These are phyloP conservation scores for Rhodotorula glutinis DNA, from an alignment of 1,284 basidiomycete species.

Conservation along the genomic window DNA sequence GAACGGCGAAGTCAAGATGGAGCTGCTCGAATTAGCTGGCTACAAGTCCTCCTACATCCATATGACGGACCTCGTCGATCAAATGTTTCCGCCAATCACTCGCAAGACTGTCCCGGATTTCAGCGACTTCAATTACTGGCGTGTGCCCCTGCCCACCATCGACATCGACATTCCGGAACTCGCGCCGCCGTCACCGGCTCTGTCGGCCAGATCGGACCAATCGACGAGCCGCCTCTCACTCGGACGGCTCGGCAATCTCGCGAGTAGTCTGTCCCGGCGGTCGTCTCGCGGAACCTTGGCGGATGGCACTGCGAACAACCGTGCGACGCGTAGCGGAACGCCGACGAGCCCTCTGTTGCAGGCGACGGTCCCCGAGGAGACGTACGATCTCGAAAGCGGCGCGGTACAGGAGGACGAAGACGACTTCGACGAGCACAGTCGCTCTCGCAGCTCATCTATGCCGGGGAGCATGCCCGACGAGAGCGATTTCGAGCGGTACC, in stretches of 20 bases:
- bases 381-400: conserved; percentile 19
- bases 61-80: conserved; percentile 98
- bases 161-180: conserved; percentile 83
- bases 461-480: conserved; percentile 45
- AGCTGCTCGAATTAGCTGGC: conserved; percentile 88
- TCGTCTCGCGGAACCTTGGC: conserved; percentile 31
- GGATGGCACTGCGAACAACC: conserved; percentile 6
- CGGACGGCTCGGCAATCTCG: conserved; percentile 38
- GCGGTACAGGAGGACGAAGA: conserved; percentile 25
- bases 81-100: conserved; percentile 97
- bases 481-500: conserved; percentile 38
- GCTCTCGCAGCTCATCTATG: conserved; percentile 39
- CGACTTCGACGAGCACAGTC: conserved; percentile 4
- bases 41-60: conserved; percentile 96
- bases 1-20: conserved; percentile 94
- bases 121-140: conserved; percentile 98
- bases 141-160: conserved; percentile 60
- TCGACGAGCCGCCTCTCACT: conserved; percentile 37
- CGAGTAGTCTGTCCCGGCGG: conserved; percentile 35
- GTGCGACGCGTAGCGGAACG: conserved; percentile 13
- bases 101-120: conserved; percentile 82
- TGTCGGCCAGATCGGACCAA: conserved; percentile 81
- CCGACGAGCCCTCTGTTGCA: conserved; percentile 31
- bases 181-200: conserved; percentile 62
- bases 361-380: conserved; percentile 33